These are phyloP conservation scores for Calocybe indica DNA, from an alignment of 768 basidiomycete genomes.

Conservation along the genomic window DNA sequence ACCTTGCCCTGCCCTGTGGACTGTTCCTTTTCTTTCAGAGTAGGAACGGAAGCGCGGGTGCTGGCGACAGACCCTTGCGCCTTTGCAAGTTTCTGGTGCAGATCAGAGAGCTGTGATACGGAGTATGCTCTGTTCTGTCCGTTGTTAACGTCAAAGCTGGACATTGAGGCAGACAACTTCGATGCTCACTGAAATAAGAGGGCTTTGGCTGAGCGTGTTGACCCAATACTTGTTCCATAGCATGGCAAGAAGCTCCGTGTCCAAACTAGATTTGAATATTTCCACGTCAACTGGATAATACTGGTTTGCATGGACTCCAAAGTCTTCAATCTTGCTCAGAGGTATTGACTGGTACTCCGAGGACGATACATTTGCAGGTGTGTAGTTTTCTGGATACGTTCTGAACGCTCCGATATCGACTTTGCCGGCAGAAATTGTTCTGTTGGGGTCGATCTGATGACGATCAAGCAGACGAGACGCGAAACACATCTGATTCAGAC, in stretches of 20 bases:
- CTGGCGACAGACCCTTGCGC: slow-evolving; percentile 52
- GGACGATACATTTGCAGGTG: slow-evolving; percentile 60
- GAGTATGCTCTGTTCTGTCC: slow-evolving; percentile 91
- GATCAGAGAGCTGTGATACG: slow-evolving; percentile 83
- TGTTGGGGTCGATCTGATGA: slow-evolving; percentile 89
- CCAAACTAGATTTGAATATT: slow-evolving; percentile 89
- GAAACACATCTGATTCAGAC: slow-evolving; percentile 18
- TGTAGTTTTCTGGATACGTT: slow-evolving; percentile 94
- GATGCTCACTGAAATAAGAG: slow-evolving; percentile 75
- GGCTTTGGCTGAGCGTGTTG: slow-evolving; percentile 90
- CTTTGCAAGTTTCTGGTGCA: slow-evolving; percentile 84
- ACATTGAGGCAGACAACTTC: not conserved
- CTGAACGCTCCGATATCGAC: slow-evolving; percentile 99
- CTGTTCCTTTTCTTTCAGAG: slow-evolving; percentile 45
- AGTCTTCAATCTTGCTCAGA: slow-evolving; percentile 95
- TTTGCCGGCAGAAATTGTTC: slow-evolving; percentile 96
- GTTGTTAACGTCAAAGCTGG: not conserved
- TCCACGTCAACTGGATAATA: slow-evolving; percentile 95
- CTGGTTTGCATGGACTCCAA: slow-evolving; percentile 95
- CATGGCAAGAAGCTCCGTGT: slow-evolving; percentile 81
- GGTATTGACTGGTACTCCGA: slow-evolving; percentile 97
- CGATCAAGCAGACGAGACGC: not conserved
- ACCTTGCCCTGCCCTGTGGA: slow-evolving; percentile 32
- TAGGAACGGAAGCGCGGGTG: slow-evolving; percentile 54
- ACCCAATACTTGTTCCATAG: slow-evolving; percentile 99